Percentiles rank a stretch among this genome's conserved stretches.
These are phyloP conservation scores for Quercus gilva DNA, from an alignment of 306 rosid species.

Conservation along the genomic window DNA sequence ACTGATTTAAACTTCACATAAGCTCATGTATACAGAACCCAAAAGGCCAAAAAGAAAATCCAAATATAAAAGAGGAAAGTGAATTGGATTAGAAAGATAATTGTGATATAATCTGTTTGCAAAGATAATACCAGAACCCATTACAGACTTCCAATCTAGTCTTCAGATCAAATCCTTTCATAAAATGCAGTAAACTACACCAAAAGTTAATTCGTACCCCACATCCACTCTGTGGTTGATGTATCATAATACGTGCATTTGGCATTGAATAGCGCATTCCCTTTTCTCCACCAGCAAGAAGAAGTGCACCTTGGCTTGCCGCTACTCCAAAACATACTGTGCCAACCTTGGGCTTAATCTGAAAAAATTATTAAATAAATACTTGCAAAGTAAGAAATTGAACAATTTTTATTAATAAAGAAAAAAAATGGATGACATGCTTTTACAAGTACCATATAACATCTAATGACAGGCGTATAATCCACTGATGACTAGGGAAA, in stretches of 20 bases:
- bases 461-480: neutral
- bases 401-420: neutral
- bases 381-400: constrained; percentile 12
- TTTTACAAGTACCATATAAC: neutral
- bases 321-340: constrained; percentile 93
- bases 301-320: constrained; percentile 97
- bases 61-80: neutral
- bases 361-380: constrained; percentile 29
- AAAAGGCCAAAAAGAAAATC: neutral
- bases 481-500: neutral
- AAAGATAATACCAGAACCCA: neutral
- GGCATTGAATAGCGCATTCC: constrained; percentile 99
- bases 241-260: constrained; percentile 93
- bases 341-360: constrained; percentile 99
- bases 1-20: neutral
- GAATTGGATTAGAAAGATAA: neutral
- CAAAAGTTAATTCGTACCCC: constrained; percentile 56
- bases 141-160: neutral
- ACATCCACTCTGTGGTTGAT: constrained; percentile 94
- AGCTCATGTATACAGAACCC: too few species aligned
- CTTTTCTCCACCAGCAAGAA: constrained; percentile 99
- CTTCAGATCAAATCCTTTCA: neutral
- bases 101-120: neutral
- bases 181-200: constrained; percentile 5
- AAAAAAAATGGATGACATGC: neutral